Evolutionary conservation across 2,329 filamentous ascomycete genomes (phyloP), one percentile per base, ranked within the genome.

Genomic region (Fusarium beomiforme): DNA sequence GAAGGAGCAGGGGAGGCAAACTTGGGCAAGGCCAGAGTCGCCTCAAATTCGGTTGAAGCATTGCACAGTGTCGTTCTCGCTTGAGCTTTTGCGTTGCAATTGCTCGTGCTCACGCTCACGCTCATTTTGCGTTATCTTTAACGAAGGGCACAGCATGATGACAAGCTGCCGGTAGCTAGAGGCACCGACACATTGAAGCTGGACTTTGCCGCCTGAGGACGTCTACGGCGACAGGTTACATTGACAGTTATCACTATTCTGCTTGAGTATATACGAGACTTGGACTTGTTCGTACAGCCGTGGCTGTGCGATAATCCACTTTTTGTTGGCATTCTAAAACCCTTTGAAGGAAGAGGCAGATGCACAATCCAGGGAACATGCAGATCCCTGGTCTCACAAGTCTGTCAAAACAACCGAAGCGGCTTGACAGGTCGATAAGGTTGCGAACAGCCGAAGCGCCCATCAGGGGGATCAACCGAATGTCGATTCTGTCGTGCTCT

Each of bases 1-100:
- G 81, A 76, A 83, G 84, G 43, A 76, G 78, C 78, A 78, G 79
- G 58, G 76, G 78, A 54, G 76, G 77, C 59, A 83, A 81, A 74
- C 76, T 81, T 13, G 89, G 90, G 78, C 87, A 86, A 67, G 89
- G 88, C 17, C 89, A 91, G 76, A 89, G 85, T 70, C 89, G 83
- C 77, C 82, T 91, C 78, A 86, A 83, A 43, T 91, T 91, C 83
- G 86, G 87, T 65, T 89, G 81, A 87, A 31, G 24, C 39, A 47
- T 42, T 49, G 47, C 47, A 56, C 56, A 34, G 42, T 55, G 19
- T 29, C 36, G 42, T 43, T 33, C 53, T 53, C 23, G 24, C 33
- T 59, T 31, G 55, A 51, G 41, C 41, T 26, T 44, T n/a, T 26
- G 14, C 41, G 57, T 26, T 44, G 50, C 41, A 50, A 41, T 51